A percentile compares a stretch with the other conserved stretches of the same genome.
These are phyloP conservation scores for Candida morakotiae DNA, from an alignment of 805 yeast species.

Conservation along the genomic window DNA sequence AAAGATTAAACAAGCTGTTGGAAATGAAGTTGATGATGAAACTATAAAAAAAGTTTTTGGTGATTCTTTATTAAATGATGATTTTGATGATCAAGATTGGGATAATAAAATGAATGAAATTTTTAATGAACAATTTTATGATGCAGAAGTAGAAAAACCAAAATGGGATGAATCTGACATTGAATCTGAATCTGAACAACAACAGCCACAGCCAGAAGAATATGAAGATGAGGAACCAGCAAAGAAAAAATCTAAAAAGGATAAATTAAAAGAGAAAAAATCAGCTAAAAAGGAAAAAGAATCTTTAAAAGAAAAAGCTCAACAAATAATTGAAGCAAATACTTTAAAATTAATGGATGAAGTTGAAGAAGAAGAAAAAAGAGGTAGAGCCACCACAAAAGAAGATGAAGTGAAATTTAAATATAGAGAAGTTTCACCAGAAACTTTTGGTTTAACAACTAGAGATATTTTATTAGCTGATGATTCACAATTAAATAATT, in stretches of 20 bases:
- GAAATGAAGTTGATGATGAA: constrained; percentile 58
- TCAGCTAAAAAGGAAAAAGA: constrained; percentile 59
- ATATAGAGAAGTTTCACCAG: constrained; percentile 94
- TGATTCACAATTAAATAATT: constrained; percentile 79
- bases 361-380: constrained; percentile 59
- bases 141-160: constrained; percentile 37
- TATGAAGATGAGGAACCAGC: constrained; percentile 18
- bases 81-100: constrained; percentile 90
- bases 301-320: constrained; percentile 62
- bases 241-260: constrained; percentile 44
- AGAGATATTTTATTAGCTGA: constrained; percentile 89
- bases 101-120: constrained; percentile 79
- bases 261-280: constrained; percentile 54
- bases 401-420: constrained; percentile 50
- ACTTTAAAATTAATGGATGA: constrained; percentile 63
- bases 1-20: constrained; percentile 64
- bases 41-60: constrained; percentile 64
- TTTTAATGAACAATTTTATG: constrained; percentile 81
- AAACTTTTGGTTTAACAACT: constrained; percentile 78
- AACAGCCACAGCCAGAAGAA: constrained; percentile 10
- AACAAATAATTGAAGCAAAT: constrained; percentile 72
- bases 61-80: constrained; percentile 74
- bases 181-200: constrained; percentile 12
- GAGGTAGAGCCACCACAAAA: constrained; percentile 44
- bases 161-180: constrained; percentile 31